phyloP scores from a whole-genome alignment of 306 rosid genomes.

The Abrus pulchellus region DNA sequence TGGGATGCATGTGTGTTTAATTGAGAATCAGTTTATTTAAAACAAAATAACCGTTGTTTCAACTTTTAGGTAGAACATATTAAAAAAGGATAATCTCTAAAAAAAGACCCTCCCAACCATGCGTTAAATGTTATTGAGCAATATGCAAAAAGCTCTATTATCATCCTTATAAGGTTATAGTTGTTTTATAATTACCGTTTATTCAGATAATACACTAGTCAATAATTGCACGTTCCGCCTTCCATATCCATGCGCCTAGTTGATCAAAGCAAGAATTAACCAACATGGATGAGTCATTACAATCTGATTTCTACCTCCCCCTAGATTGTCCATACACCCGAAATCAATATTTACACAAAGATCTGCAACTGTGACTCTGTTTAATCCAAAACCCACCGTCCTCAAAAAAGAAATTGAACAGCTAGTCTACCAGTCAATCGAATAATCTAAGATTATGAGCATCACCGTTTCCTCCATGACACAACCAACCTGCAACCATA shows the following conservation, averaged over 20 bases:
- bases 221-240: background rate
- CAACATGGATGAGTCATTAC: background rate
- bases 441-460: slow-evolving; percentile 39
- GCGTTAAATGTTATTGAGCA: background rate
- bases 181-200: background rate
- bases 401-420: slow-evolving; percentile 32
- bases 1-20: background rate
- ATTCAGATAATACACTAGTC: background rate
- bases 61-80: background rate
- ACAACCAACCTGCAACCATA: slow-evolving; percentile 48
- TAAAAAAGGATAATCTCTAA: background rate
- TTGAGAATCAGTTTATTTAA: background rate
- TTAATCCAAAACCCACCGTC: slow-evolving; percentile 36
- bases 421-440: slow-evolving; percentile 30
- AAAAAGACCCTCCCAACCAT: background rate
- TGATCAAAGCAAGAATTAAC: slow-evolving; percentile 19
- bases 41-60: background rate
- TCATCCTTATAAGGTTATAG: background rate
- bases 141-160: slow-evolving; percentile 1
- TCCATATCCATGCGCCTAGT: background rate
- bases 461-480: slow-evolving; percentile 42
- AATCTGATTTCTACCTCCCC: slow-evolving; percentile 11
- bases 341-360: slow-evolving; percentile 15
- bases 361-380: slow-evolving; percentile 5
- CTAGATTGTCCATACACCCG: background rate